These are phyloP conservation scores for Mycosphaerella sp. DNA, from an alignment of 2,329 filamentous ascomycete genomes.

Conservation along the genomic window DNA sequence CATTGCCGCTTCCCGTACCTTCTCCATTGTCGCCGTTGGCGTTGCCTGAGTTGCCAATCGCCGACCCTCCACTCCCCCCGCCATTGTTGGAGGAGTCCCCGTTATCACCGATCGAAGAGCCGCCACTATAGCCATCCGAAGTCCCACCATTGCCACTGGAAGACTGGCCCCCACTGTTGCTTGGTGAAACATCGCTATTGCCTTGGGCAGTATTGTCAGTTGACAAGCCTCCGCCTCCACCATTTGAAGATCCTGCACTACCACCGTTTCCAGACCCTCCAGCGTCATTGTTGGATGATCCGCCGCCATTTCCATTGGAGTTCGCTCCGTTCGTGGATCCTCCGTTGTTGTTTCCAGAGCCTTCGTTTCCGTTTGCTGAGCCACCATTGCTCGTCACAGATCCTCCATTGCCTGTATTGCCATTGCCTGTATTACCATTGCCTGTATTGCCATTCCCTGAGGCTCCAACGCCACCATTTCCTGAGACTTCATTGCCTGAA, in stretches of 20 bases:
- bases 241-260: background rate
- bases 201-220: background rate
- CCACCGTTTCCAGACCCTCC: background rate
- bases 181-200: background rate
- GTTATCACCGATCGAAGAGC: no score
- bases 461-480: background rate
- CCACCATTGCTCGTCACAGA: background rate
- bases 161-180: background rate
- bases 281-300: background rate
- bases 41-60: background rate
- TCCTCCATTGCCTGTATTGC: background rate
- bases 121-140: background rate
- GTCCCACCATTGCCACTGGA: background rate
- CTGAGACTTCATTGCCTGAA: background rate
- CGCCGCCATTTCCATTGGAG: background rate
- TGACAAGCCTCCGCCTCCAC: background rate
- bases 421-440: background rate
- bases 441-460: background rate
- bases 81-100: background rate
- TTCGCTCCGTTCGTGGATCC: background rate
- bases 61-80: background rate
- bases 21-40: background rate
- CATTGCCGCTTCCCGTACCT: no score
- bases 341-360: background rate
- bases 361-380: background rate